phyloP scores from a whole-genome alignment of 2,329 filamentous ascomycete genomes.

The Hypocreales sp. region DNA sequence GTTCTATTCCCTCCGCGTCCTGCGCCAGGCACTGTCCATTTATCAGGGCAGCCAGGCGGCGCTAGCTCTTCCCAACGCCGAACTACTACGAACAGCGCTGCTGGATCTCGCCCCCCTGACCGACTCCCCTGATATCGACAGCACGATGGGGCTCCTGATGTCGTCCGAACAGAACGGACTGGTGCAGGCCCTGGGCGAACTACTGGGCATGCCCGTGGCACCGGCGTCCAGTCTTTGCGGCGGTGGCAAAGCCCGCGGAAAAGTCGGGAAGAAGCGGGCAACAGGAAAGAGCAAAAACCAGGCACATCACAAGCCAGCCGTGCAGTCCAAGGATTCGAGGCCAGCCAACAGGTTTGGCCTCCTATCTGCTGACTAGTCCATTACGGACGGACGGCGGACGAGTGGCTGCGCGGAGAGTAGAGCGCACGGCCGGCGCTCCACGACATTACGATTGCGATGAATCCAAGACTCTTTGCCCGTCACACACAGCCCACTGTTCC shows the following conservation, averaged over 20 bases:
- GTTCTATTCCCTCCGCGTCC: constrained; percentile 43
- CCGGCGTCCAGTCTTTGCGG: background rate
- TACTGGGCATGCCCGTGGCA: constrained; percentile 5
- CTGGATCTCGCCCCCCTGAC: constrained; percentile 10
- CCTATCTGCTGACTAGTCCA: constrained; percentile 4
- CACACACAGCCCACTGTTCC: too few relatives aligned
- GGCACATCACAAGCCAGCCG: too few relatives aligned
- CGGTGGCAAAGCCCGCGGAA: background rate
- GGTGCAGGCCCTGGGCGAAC: constrained; percentile 5
- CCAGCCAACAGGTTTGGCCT: constrained; percentile 5
- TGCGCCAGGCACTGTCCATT: constrained; percentile 21
- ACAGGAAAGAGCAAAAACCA: background rate
- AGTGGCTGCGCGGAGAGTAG: too few relatives aligned
- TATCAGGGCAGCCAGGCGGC: too few relatives aligned
- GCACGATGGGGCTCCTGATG: constrained; percentile 7
- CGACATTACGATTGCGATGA: too few relatives aligned
- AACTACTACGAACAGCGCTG: constrained; percentile 8
- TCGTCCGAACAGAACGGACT: constrained; percentile 3
- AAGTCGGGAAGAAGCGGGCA: background rate
- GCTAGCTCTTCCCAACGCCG: background rate
- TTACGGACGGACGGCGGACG: too few relatives aligned
- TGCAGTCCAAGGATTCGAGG: background rate
- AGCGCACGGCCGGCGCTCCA: too few relatives aligned
- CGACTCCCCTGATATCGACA: constrained; percentile 9
- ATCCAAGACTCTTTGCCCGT: too few relatives aligned